These are phyloP conservation scores for Colletotrichum sp. DNA, from an alignment of 2,329 filamentous ascomycete genomes.

Conservation along the genomic window DNA sequence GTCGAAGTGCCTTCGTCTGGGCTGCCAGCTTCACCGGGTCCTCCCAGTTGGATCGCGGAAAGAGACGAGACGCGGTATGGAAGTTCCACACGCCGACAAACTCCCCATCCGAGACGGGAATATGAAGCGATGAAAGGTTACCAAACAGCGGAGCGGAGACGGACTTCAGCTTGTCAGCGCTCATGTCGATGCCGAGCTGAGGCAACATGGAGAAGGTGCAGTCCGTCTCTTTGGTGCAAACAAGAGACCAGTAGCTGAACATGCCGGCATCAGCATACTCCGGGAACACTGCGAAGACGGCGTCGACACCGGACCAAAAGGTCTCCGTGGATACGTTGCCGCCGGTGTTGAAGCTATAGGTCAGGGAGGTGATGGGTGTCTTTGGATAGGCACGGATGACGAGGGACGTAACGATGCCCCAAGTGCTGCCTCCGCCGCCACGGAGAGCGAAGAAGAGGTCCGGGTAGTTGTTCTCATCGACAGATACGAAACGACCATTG, in stretches of 20 bases:
- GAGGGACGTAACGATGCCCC: conserved; percentile 46
- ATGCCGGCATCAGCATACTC: conserved; percentile 38
- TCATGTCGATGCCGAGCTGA: conserved; percentile 20
- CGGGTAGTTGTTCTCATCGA: conserved; percentile 38
- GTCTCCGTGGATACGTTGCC: conserved; percentile 30
- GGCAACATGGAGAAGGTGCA: conserved; percentile 27
- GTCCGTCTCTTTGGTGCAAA: conserved; percentile 29
- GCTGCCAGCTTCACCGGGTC: conserved; percentile 20
- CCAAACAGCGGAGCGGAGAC: conserved; percentile 37
- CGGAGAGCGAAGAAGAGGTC: conserved; percentile 56
- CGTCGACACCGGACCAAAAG: conserved; percentile 34
- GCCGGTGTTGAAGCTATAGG: conserved; percentile 30
- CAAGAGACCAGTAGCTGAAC: conserved; percentile 36
- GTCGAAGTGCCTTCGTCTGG: conserved; percentile 27
- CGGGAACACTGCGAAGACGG: conserved; percentile 36
- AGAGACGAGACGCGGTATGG: conserved; percentile 21
- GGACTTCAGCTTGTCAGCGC: conserved; percentile 35
- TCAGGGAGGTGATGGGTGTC: conserved; percentile 33
- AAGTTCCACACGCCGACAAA: not conserved
- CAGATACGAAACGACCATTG: conserved; percentile 32
- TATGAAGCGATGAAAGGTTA: conserved; percentile 24
- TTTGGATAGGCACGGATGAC: conserved; percentile 46
- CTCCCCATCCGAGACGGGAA: conserved; percentile 30
- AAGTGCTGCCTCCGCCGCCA: conserved; percentile 52
- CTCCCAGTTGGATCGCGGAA: conserved; percentile 28